Evolutionary conservation across 179 eudicot species (phyloP), one percentile per base, ranked within the genome.

Genomic region (Spergularia azorica): DNA sequence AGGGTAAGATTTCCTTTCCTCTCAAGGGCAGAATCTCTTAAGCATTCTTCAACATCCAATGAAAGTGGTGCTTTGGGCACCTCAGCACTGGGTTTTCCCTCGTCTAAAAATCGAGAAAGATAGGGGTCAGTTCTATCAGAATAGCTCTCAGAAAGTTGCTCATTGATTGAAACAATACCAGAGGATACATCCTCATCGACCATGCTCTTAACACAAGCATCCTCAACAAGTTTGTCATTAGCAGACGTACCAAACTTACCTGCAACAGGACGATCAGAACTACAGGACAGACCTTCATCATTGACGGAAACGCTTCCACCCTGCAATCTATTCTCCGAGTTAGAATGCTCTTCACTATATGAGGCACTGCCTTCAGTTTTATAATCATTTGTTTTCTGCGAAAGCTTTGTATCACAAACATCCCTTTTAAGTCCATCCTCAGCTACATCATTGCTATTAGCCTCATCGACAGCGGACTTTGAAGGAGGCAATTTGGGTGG

Each of bases 401-500:
- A 26, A 26, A 0, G 32, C 32, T 26, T 26, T 26, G 75, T 64
- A 58, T 56, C 75, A 74, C 46, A 56, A 51, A 12, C 71, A 16
- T 66, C 7, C 32, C 4, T 48, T 18, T 57, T 36, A 46, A 67
- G 16, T 32, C 17, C 70, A 72, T 72, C n/a, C 55, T 16, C 60
- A 68, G 43, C 63, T 17, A 11, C 16, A 55, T 15, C 67, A 3
- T 75, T 65, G 4, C 65, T 43, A 13, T 17, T 63, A 16, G 52
- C 67, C 62, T 50, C 90, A 63, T 48, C 17, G 70, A 52, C 79
- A 9, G 76, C 63, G 8, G 52, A 57, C 71, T 73, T 81, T 59
- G 80, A 81, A 68, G 76, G 76, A 54, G 84, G 73, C 50, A 74
- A 48, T 54, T 46, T 73, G 43, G 80, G 75, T 71, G 81, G 80